Evolutionary conservation across 2,329 filamentous ascomycete genomes (phyloP).

Genomic region (Apiospora phragmitis): DNA sequence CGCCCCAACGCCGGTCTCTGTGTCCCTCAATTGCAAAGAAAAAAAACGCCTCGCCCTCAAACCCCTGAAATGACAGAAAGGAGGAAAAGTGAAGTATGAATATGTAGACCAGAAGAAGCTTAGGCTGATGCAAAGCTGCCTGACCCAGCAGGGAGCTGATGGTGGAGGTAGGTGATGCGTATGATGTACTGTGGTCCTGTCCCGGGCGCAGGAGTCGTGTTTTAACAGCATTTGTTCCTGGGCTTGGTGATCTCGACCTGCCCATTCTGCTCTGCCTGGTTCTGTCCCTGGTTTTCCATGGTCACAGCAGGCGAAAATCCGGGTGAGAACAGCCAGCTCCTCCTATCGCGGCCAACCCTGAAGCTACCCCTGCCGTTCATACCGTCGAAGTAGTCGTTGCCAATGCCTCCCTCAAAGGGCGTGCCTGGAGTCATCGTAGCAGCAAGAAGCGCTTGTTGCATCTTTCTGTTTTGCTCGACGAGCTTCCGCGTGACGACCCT

Average conservation of each 20-base stretch:
- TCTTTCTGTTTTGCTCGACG: conserved; percentile 64
- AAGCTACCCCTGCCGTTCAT: conserved; percentile 52
- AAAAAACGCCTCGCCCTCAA: not conserved
- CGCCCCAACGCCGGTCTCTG: not conserved
- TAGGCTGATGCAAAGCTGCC: conserved; percentile 1
- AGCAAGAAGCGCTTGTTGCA: conserved; percentile 59
- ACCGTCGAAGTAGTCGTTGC: conserved; percentile 50
- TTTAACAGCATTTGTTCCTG: conserved; percentile 15
- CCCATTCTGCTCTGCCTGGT: conserved; percentile 11
- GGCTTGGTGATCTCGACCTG: conserved; percentile 12
- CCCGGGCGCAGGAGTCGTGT: not conserved
- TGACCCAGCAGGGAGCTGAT: not conserved
- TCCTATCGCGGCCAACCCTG: conserved; percentile 56
- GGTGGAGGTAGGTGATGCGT: not conserved
- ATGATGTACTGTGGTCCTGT: not conserved
- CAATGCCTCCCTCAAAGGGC: conserved; percentile 41
- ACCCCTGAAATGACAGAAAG: not conserved
- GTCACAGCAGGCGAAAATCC: conserved; percentile 53
- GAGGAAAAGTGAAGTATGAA: not conserved
- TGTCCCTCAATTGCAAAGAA: not conserved
- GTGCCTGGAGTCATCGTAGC: conserved; percentile 53
- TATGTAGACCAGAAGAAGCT: not conserved
- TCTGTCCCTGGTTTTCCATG: conserved; percentile 43
- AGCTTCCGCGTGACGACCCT: conserved; percentile 65
- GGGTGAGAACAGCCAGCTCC: conserved; percentile 61